Base-by-base conservation (phyloP, 2,329 filamentous ascomycete genomes). In the Dactylellina parvicollis region DNA sequence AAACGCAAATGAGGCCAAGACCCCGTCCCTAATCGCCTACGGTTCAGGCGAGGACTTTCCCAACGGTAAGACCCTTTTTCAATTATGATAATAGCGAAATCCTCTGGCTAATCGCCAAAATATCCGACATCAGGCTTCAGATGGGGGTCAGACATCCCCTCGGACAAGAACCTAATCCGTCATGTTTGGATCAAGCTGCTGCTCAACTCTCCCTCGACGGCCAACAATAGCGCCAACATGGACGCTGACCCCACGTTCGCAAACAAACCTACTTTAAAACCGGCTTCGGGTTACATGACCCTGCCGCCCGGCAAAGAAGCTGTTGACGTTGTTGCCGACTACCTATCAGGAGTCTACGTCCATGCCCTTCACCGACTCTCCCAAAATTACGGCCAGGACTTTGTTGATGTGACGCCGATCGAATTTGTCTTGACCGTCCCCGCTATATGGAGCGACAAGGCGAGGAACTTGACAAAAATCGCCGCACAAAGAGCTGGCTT, bases 371-470 rank as follows among this genome's bases (percentile, higher is more conserved):
- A 81, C 49, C 80, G 81, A 0, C 78, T 87, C 14, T 79, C 82
- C 42, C 78, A 81, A 38, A 80, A 81, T 3, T 77, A 86, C 0
- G 83, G 83, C 1, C 77, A 78, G 0, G 80, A 79, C 1, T 80
- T 84, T 18, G 78, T 85, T 3, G 79, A 79, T 2, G 82, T 79
- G 16, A 85, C 80, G 0, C 81, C 83, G 0, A 81, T 86, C 73
- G 82, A 87, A 60, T 86, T 86, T 64, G 82, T 87, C 46, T 79
- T 87, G 18, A 86, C 86, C 0, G 85, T 87, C 0, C 86, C 86
- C 0, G 85, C 86, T 3, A 85, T 88, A 5, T 88, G 86, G 86
- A 85, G 83, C 36, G 85, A 86, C 46, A 80, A 80, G 3, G 85
- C 85, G 28, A 86, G 85, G 56, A 81, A 85, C 42, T 82, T 82